These are phyloP conservation scores for Xylaria nigripes DNA, from an alignment of 495 filamentous ascomycete genomes.

Conservation along the genomic window DNA sequence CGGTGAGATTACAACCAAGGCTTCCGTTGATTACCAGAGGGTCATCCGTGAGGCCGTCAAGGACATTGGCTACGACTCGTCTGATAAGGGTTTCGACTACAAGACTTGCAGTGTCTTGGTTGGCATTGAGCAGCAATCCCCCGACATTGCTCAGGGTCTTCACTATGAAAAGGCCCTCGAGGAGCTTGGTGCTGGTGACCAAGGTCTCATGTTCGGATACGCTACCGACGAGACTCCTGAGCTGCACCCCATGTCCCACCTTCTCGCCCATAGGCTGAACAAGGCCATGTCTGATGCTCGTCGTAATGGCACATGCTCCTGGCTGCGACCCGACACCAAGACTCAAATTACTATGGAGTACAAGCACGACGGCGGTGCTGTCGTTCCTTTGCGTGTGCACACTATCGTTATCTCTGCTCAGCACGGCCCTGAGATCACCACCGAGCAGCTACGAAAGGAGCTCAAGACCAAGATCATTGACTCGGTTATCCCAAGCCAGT, in stretches of 20 bases:
- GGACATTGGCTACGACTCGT: conserved; percentile 96
- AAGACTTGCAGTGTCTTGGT: conserved; percentile 98
- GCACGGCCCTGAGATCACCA: conserved; percentile 81
- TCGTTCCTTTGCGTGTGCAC: conserved; percentile 86
- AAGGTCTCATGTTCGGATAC: conserved; percentile 99
- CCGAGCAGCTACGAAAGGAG: conserved; percentile 86
- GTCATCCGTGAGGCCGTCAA: conserved; percentile 91
- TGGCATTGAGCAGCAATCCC: conserved; percentile 98
- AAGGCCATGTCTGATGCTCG: conserved; percentile 81
- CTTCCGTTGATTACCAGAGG: conserved; percentile 93
- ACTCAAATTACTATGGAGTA: conserved; percentile 99
- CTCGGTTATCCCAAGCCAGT: conserved; percentile 83
- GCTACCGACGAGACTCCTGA: conserved; percentile 98
- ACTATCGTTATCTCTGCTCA: conserved; percentile 95
- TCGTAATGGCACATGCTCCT: conserved; percentile 77
- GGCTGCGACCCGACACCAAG: conserved; percentile 98
- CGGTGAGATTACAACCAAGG: conserved; percentile 97
- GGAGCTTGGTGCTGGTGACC: conserved; percentile 97
- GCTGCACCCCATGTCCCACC: conserved; percentile 85
- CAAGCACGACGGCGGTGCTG: conserved; percentile 88
- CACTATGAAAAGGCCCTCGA: conserved; percentile 94
- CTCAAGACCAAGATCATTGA: conserved; percentile 97
- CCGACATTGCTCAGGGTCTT: conserved; percentile 97
- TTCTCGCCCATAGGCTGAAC: conserved; percentile 94
- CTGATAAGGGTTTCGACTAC: conserved; percentile 98